Evolutionary conservation across 306 rosid genomes (phyloP).

Genomic region (Ziziphus jujuba): DNA sequence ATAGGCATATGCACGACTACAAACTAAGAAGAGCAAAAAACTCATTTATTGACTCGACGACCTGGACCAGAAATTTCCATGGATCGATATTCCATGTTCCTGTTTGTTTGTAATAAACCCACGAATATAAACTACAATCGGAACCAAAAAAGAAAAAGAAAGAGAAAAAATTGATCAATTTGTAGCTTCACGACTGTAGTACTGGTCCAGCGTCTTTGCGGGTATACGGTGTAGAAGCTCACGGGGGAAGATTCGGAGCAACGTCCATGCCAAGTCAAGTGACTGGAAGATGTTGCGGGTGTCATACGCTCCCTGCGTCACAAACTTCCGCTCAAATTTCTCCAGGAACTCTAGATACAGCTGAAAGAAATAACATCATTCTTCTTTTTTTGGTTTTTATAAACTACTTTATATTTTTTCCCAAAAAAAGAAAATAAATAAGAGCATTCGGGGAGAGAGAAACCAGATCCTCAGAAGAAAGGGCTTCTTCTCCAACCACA

Average conservation of each 20-base stretch:
- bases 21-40: no score
- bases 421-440: neutral
- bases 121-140: no score
- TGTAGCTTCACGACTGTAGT: neutral
- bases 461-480: neutral
- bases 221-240: constrained; percentile 1
- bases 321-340: neutral
- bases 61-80: no score
- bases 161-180: neutral
- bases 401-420: neutral
- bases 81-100: no score
- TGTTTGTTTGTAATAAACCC: no score
- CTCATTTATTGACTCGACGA: no score
- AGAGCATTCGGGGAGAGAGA: neutral
- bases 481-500: neutral
- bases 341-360: neutral
- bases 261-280: constrained; percentile 1
- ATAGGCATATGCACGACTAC: no score
- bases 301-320: neutral
- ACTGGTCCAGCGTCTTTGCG: neutral
- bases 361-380: neutral
- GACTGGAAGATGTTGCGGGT: neutral
- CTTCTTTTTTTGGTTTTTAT: neutral
- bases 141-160: no score
- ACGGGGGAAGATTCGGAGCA: neutral